Evolutionary conservation across 257 asterid species (phyloP).

Genomic region (Solanum ossicruentum): DNA sequence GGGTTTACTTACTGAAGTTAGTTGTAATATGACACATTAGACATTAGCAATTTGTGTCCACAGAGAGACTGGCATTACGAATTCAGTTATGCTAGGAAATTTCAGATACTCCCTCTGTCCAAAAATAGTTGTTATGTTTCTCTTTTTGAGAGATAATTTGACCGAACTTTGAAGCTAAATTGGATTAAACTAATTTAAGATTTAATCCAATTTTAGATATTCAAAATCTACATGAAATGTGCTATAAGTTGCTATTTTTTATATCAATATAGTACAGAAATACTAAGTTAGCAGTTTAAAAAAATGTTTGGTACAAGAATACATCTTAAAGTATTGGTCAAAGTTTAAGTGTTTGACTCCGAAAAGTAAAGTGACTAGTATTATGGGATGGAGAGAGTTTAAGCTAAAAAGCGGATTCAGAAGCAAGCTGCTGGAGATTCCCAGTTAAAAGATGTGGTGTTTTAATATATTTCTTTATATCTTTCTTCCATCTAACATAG

Average conservation of each 20-base stretch:
- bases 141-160: background rate
- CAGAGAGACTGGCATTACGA: background rate
- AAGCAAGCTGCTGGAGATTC: background rate
- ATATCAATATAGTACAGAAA: background rate
- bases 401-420: background rate
- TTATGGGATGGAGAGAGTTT: background rate
- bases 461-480: background rate
- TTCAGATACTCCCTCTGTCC: background rate
- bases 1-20: background rate
- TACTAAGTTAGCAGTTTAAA: background rate
- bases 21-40: background rate
- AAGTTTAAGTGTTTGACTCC: background rate
- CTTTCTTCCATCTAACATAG: background rate
- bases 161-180: background rate
- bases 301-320: background rate
- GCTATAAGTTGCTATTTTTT: background rate
- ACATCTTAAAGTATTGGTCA: no score
- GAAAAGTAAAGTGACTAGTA: background rate
- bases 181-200: background rate
- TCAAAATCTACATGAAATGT: background rate
- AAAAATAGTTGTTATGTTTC: background rate
- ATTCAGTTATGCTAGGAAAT: background rate
- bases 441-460: background rate
- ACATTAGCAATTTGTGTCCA: background rate
- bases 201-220: background rate